Percentiles rank a stretch among this genome's conserved stretches.
Conservation (phyloP, 148 eudicot genomes). For the Diospyros kaki region DNA sequence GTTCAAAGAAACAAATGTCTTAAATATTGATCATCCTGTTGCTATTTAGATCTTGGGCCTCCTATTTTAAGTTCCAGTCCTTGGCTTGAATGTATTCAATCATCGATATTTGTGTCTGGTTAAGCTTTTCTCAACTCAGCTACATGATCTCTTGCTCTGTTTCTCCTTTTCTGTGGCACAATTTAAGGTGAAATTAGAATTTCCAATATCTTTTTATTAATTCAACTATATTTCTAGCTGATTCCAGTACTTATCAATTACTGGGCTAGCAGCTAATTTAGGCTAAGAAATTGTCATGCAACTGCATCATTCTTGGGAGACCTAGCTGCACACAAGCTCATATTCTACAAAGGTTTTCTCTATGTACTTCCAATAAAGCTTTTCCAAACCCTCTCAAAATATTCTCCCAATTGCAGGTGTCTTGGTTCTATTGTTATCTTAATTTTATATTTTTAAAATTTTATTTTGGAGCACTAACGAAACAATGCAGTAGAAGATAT, state of each 20-base stretch:
- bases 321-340: background rate
- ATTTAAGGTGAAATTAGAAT: too few relatives aligned
- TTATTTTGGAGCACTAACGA: too few relatives aligned
- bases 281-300: too few relatives aligned
- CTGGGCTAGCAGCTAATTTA: background rate
- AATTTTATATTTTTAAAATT: too few relatives aligned
- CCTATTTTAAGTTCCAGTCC: background rate
- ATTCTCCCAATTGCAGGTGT: background rate
- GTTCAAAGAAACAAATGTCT: background rate
- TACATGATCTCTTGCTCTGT: too few relatives aligned
- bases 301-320: background rate
- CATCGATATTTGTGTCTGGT: background rate
- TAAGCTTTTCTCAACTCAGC: too few relatives aligned
- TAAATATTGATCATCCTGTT: background rate
- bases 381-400: background rate
- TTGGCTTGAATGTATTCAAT: background rate
- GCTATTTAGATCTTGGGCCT: constrained; percentile 2
- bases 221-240: too few relatives aligned
- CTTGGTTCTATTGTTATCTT: too few relatives aligned
- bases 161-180: too few relatives aligned
- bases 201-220: too few relatives aligned
- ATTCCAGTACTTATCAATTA: background rate
- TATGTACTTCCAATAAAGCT: background rate
- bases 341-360: too few relatives aligned
- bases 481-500: too few relatives aligned